Conservation (phyloP, 78 protist species). For the Isochrysis galbana region DNA sequence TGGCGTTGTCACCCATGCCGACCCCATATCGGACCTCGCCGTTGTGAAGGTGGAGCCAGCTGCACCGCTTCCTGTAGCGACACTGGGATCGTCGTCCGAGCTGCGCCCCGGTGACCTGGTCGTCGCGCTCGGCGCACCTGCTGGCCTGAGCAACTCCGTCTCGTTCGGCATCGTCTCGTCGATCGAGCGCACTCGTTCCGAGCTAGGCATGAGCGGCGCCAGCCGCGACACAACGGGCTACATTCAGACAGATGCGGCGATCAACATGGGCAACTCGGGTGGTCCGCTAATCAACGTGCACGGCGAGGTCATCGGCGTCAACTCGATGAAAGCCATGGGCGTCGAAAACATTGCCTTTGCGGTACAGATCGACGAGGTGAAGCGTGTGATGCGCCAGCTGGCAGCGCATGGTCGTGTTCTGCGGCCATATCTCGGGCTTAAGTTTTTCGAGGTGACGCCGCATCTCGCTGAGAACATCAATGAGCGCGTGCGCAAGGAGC, state of each 20-base stretch:
- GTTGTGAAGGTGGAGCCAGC: background rate
- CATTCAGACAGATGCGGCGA: conserved; percentile 35
- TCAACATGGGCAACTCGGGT: conserved; percentile 35
- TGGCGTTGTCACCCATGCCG: background rate
- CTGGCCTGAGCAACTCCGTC: conserved; percentile 4
- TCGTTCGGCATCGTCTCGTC: conserved; percentile 20
- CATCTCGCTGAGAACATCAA: background rate
- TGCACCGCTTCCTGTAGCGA: background rate
- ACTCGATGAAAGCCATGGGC: conserved; percentile 16
- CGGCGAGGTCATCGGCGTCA: conserved; percentile 26
- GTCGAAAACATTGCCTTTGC: conserved; percentile 17
- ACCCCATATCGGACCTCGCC: conserved; percentile 10
- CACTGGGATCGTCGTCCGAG: background rate
- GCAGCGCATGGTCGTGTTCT: background rate
- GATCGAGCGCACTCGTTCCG: conserved; percentile 3
- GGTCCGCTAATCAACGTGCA: conserved; percentile 14
- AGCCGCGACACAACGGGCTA: background rate
- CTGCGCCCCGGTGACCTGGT: conserved; percentile 24
- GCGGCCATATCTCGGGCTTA: conserved; percentile 25
- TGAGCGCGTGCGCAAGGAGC: background rate
- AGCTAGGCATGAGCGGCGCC: background rate
- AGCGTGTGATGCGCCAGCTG: background rate
- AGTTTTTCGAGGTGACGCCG: background rate
- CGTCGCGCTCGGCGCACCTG: conserved; percentile 26
- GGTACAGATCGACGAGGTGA: conserved; percentile 31